Percentiles rank a stretch among this genome's conserved stretches.
Conservation (phyloP, 2,329 filamentous ascomycete genomes). For the Rhexocercosporidium sp. region DNA sequence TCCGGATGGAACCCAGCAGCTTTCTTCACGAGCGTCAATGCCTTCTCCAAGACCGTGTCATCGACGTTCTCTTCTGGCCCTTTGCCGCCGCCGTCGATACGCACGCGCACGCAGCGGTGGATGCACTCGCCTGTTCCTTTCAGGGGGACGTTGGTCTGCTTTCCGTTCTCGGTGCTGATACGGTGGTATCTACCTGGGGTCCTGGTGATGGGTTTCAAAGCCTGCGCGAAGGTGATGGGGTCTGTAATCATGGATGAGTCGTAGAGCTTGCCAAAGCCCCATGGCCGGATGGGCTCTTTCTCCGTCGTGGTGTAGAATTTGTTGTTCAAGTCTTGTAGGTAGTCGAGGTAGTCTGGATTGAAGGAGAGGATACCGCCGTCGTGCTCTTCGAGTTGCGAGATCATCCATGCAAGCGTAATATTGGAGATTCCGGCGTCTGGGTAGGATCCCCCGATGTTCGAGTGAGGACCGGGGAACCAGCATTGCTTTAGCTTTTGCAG, state of each 20-base stretch:
- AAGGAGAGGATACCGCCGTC: conserved; percentile 43
- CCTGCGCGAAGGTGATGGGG: conserved; percentile 11
- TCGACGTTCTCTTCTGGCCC: conserved; percentile 40
- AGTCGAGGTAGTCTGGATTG: conserved; percentile 40
- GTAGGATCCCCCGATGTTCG: conserved; percentile 54
- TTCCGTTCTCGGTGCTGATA: conserved; percentile 44
- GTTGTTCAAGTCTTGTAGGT: conserved; percentile 34
- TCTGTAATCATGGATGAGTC: conserved; percentile 35
- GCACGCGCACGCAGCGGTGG: conserved; percentile 38
- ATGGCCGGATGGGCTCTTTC: conserved; percentile 31
- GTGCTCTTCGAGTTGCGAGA: conserved; percentile 44
- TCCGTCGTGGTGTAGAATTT: conserved; percentile 27
- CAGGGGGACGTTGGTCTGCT: conserved; percentile 41
- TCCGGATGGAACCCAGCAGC: conserved; percentile 16
- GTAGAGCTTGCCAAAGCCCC: conserved; percentile 42
- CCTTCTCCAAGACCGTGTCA: conserved; percentile 9
- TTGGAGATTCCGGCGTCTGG: conserved; percentile 51
- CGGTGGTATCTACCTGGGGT: conserved; percentile 44
- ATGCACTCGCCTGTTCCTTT: conserved; percentile 44
- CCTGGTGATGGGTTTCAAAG: conserved; percentile 24
- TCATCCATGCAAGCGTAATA: conserved; percentile 55
- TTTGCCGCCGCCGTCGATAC: conserved; percentile 35
- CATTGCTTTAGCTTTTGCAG: conserved; percentile 47
- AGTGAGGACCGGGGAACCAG: conserved; percentile 53
- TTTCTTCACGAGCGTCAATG: conserved; percentile 23